Evolutionary conservation across 2,329 filamentous ascomycete species (phyloP), one percentile per base, ranked within the genome.

Genomic region (Arthrobotrys musiformis): DNA sequence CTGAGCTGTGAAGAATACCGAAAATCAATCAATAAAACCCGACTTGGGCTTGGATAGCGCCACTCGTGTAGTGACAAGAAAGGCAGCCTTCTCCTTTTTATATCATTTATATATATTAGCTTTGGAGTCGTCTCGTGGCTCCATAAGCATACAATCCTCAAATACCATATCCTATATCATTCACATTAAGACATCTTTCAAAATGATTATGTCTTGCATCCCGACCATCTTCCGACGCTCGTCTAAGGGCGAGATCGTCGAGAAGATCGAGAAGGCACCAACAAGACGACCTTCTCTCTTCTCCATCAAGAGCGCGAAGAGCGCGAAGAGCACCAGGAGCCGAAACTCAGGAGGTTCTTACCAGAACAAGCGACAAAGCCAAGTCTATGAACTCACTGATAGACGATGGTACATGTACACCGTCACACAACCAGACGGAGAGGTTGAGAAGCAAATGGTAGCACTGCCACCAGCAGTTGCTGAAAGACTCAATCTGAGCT

Each of bases 361-460:
- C 42, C 72, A 76, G 42, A 64, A 66, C 64, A 76, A 70, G 58
- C 72, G 72, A 66, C 72, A 76, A 61, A 76, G 72, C 48, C 72
- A 76, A 22, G 64, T 76, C 72, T 76, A 76, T 54, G 72, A 76
- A 60, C 72, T 76, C 15, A 76, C 72, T n/a, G 72, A 76, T 66
- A 70, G 72, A 76, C 56, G 72, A 64, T 76, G 72, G 72, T 76
- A 76, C 72, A 76, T 70, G 72, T 76, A 76, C 50, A 50, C 64
- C 35, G 64, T 70, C 58, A 70, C 64, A 70, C 72, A 76, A 61
- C 72, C 72, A 33, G 72, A 70, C 33, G 72, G 72, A 26, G 72
- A 70, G 52, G 64, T 70, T 33, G 72, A 76, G 48, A 76, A 76
- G 50, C 68, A 67, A 52, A 60, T 70, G 58, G 72, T 76, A 17